Evolutionary conservation across 768 basidiomycete species (phyloP).

Genomic region (Cystobasidium tubakii): DNA sequence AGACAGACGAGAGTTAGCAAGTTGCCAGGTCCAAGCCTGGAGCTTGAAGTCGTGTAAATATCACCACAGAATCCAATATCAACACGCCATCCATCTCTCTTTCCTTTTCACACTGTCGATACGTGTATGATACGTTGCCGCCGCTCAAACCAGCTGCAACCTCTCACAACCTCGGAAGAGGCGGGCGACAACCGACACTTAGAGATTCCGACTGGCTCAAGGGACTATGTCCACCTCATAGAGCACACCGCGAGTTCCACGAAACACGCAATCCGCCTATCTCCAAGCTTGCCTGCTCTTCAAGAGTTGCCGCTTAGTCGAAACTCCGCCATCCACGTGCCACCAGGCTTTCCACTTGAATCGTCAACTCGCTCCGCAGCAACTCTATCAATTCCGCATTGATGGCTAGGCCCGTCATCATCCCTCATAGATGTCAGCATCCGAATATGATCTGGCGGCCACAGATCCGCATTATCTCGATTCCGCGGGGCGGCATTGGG

Average conservation of each 20-base stretch:
- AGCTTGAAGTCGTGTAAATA: not conserved
- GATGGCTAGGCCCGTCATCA: not conserved
- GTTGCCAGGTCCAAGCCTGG: not conserved
- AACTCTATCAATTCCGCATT: too few relatives aligned
- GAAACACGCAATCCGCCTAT: not conserved
- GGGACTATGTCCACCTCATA: not conserved
- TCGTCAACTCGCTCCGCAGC: too few relatives aligned
- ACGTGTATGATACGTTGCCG: too few relatives aligned
- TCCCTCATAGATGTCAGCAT: not conserved
- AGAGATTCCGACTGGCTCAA: not conserved
- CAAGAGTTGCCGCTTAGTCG: too few relatives aligned
- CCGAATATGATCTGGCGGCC: not conserved
- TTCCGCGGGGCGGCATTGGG: not conserved
- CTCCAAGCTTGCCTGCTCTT: not conserved
- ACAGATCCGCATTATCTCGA: not conserved
- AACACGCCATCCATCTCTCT: too few relatives aligned
- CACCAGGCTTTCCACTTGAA: too few relatives aligned
- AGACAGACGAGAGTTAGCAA: too few relatives aligned
- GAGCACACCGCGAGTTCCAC: not conserved
- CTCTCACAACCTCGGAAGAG: too few relatives aligned
- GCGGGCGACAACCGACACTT: not conserved
- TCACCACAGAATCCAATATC: too few relatives aligned
- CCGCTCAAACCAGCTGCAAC: not conserved
- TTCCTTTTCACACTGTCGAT: too few relatives aligned
- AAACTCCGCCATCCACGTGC: too few relatives aligned